Conservation (phyloP, 2,329 filamentous ascomycete genomes). For the Aspergillus luchuensis region DNA sequence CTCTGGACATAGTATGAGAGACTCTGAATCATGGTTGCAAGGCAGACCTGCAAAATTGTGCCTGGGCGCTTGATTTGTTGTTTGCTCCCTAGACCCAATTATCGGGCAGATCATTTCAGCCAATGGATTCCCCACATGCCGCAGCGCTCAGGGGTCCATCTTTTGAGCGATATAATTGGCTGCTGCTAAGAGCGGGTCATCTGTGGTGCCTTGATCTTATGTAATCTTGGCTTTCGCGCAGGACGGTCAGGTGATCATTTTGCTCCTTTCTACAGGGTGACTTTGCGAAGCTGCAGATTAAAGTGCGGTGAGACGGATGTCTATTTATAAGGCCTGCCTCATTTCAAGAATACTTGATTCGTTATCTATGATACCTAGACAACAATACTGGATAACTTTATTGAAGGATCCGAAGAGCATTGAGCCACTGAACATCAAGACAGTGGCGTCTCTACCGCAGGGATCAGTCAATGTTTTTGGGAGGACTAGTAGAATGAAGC, state of each 20-base stretch:
- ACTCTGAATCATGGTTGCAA: not conserved
- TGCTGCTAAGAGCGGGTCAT: not conserved
- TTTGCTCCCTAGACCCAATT: not conserved
- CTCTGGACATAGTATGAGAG: not conserved
- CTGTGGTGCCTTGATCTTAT: not conserved
- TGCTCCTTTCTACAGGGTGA: no score
- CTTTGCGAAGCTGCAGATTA: no score
- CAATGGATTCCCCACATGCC: conserved; percentile 19
- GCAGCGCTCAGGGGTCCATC: conserved; percentile 5
- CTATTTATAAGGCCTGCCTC: no score
- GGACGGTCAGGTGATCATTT: not conserved
- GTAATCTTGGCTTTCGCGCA: not conserved
- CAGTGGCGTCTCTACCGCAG: no score
- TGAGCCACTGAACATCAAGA: no score
- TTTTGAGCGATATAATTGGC: not conserved
- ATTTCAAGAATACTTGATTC: no score
- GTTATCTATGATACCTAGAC: no score
- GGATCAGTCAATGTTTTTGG: no score
- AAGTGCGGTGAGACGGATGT: no score
- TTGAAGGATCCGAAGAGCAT: no score
- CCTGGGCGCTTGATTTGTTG: not conserved
- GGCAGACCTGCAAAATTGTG: not conserved
- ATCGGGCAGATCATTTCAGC: conserved; percentile 4
- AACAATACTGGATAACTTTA: no score
- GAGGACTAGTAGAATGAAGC: no score